Base-by-base conservation (phyloP, 768 basidiomycete genomes). In the Boletus reticulatus region DNA sequence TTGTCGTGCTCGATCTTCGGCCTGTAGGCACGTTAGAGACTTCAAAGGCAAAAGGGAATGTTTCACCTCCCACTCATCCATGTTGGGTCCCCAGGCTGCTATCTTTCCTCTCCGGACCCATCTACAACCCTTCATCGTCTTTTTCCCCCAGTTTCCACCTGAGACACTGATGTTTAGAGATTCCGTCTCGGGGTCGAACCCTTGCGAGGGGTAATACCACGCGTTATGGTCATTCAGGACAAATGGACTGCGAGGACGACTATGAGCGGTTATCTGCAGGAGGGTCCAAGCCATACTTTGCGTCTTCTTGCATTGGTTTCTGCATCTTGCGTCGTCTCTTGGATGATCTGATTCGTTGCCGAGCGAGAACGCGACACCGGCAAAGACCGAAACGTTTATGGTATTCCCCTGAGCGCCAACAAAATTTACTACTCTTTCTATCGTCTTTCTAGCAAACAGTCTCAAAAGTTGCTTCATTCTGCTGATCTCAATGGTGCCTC, bases 181-280 rank as follows among this genome's bases (percentile, higher is more conserved):
- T 52, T 78, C 75, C 42, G 84, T 84, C 57, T 87, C 84, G 16
- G 85, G 84, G 54, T 81, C 80, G 65, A 85, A 80, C 27, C 86
- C 88, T 64, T 85, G 83, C n/a, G 87, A 84, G 3, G 91, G 91
- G 64, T 90, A 92, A 67, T 90, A 92, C 88, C 89, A 93, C 20
- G 82, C 78, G 63, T 89, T 88, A 55, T 80, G 82, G 71, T 93
- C 91, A 60, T 84, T 84, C 55, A 85, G 68, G 43, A 85, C 81
- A 32, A 81, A 71, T n/a, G 71, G 58, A 63, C 73, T 67, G 66
- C 62, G 39, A 58, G 41, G 38, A 41, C 6, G 19, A 46, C 17
- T 48, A 41, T 61, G n/a, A 72, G 36, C 20, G 34, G 22, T 39
- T 44, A 17, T 47, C 50, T 47, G 13, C 9, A 27, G 20, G 43